These are phyloP conservation scores for Kodamaea fungicola DNA, from an alignment of 1,139 yeast species.

Conservation along the genomic window DNA sequence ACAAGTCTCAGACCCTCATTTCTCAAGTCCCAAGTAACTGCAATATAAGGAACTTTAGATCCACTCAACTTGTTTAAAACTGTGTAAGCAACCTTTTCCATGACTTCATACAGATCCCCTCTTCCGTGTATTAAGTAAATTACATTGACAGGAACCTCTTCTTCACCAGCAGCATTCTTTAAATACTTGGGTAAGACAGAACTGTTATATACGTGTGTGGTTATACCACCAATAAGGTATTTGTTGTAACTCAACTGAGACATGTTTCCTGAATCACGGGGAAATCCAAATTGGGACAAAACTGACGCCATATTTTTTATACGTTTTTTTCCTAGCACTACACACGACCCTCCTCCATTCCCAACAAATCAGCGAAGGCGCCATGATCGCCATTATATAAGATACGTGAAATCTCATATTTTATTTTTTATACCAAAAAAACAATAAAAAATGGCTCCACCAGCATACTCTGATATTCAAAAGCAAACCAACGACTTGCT, in stretches of 20 bases:
- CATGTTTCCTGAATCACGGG: neutral
- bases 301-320: constrained; percentile 1
- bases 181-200: constrained; percentile 25
- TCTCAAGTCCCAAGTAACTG: constrained; percentile 55
- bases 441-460: constrained; percentile 48
- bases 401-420: neutral
- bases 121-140: constrained; percentile 41
- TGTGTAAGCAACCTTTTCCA: constrained; percentile 32
- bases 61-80: constrained; percentile 23
- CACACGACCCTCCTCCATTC: constrained; percentile 10
- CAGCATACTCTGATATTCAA: constrained; percentile 85
- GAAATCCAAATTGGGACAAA: neutral
- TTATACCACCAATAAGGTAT: constrained; percentile 31
- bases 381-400: constrained; percentile 1
- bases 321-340: constrained; percentile 1
- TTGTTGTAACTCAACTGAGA: constrained; percentile 20
- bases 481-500: constrained; percentile 88
- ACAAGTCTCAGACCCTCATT: constrained; percentile 57
- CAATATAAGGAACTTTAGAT: constrained; percentile 31
- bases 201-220: constrained; percentile 33
- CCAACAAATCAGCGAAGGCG: constrained; percentile 9
- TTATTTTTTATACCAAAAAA: constrained; percentile 1
- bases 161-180: constrained; percentile 10
- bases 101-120: constrained; percentile 22
- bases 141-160: constrained; percentile 32